Evolutionary conservation across 208 protist genomes (phyloP).

Genomic region (Acanthamoeba castellanii): DNA sequence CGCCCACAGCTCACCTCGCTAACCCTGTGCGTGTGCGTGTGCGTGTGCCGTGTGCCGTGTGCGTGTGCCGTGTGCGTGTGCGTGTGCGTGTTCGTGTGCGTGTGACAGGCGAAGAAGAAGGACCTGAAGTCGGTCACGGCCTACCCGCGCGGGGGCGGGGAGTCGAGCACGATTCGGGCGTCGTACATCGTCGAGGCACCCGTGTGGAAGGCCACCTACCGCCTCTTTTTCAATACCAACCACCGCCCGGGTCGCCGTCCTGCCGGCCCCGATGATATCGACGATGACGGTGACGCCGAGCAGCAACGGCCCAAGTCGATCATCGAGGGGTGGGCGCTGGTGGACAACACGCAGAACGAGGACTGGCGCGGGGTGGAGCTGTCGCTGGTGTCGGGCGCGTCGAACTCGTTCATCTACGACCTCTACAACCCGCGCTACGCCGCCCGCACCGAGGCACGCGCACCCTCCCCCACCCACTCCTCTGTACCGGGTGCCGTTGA

Average conservation of each 20-base stretch:
- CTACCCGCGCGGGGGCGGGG: not conserved
- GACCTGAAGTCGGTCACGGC: not conserved
- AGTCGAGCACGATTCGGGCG: not conserved
- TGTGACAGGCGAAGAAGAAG: not conserved
- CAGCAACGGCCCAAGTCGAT: not conserved
- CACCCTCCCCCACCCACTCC: not conserved
- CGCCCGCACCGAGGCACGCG: not conserved
- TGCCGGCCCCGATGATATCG: too few relatives aligned
- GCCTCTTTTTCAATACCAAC: not conserved
- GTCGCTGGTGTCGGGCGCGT: constrained; percentile 30
- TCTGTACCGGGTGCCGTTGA: too few relatives aligned
- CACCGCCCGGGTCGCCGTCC: too few relatives aligned
- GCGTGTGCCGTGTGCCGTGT: too few relatives aligned
- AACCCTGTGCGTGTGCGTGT: too few relatives aligned
- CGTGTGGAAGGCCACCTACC: constrained; percentile 45
- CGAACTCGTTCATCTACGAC: constrained; percentile 51
- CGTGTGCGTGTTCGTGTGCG: too few relatives aligned
- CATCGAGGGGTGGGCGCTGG: constrained; percentile 1
- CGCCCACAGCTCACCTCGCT: too few relatives aligned
- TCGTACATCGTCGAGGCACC: constrained; percentile 20
- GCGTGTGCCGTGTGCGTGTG: too few relatives aligned
- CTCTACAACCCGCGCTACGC: constrained; percentile 34
- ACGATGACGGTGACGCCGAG: too few relatives aligned
- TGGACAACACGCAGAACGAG: constrained; percentile 34
- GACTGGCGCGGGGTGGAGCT: constrained; percentile 17